These are phyloP conservation scores for Citrullus mucosospermus DNA, from an alignment of 306 rosid genomes.

Conservation along the genomic window DNA sequence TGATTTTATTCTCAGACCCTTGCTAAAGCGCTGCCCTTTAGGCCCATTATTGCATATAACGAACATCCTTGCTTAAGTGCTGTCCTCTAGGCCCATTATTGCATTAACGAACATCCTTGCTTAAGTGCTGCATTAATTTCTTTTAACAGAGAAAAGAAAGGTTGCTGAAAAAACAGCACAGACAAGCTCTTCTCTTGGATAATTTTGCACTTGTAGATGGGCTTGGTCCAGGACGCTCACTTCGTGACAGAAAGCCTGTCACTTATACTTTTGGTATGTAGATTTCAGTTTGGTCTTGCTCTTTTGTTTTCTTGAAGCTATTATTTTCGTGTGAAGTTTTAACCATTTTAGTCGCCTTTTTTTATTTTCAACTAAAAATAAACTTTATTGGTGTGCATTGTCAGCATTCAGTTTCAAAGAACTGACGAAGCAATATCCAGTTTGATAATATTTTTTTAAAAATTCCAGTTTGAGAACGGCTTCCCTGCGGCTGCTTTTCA, in stretches of 20 bases:
- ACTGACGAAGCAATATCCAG: not conserved
- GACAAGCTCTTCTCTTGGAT: slow-evolving; percentile 97
- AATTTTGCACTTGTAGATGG: slow-evolving; percentile 64
- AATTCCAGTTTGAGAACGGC: no score
- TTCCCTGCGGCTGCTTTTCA: not conserved
- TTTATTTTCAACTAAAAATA: not conserved
- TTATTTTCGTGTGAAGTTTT: not conserved
- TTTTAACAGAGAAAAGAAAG: slow-evolving; percentile 71
- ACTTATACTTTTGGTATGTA: slow-evolving; percentile 93
- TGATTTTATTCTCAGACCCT: not conserved
- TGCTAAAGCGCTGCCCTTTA: not conserved
- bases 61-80: not conserved
- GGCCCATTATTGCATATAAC: not conserved
- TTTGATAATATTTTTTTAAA: not conserved
- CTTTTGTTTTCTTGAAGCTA: not conserved
- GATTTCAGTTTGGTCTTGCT: not conserved
- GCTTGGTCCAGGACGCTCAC: slow-evolving; percentile 91
- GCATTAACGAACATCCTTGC: not conserved
- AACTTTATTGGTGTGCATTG: not conserved
- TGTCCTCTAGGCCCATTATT: not conserved
- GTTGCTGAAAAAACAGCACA: slow-evolving; percentile 89
- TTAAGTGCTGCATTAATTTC: slow-evolving; percentile 4
- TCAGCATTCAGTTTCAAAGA: not conserved
- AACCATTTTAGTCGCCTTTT: not conserved
- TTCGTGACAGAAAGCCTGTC: slow-evolving; percentile 95